Base-by-base conservation (phyloP, 257 asterid genomes). In the Mentha longifolia region DNA sequence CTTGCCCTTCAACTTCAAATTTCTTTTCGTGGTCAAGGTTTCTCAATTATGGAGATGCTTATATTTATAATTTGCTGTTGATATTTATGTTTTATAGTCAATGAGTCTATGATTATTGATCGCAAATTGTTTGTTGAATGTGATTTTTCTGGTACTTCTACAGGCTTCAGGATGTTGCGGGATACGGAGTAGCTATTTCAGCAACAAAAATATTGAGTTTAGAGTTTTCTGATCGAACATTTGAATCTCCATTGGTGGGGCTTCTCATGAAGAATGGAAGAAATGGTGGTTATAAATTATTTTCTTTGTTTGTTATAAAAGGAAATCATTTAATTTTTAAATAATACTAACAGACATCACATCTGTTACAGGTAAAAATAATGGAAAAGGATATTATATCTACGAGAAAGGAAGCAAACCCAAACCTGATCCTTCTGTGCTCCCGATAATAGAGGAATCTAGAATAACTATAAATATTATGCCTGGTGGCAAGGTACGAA, bases 141-240 rank as follows among this genome's bases (percentile, higher is more conserved):
- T 61, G 74, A 68, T 68, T 65, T 25, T 62, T n/a, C 42, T 65
- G 68, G 30, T 60, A 25, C 28, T 54, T 58, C 59, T 73, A 59
- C 87, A 95, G 99, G 94, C 99, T 95, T 78, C 91, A 81, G 82
- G 99, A 95, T 82, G 65, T 95, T 72, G 92, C 99, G 65, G 99
- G 99, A 68, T 95, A 95, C 68, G 98, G 98, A 56, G 98, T 95
- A 58, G 83, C 79, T 82, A 75, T 85, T 69, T 96, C 99, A 28
- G 77, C 88, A 39, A 78, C 86, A 39, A 80, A 92, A 81, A 82
- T 75, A 69, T 85, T 83, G 77, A 54, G 81, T 30, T 50, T 77
- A 17, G 79, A 96, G 35, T 95, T 95, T 83, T 82, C 89, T 46
- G 99, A 86, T 42, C 87, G 98, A 58, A 85, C 88, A 70, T 88